Conservation (phyloP, 768 basidiomycete genomes). For the Tephrocybe sp. region DNA sequence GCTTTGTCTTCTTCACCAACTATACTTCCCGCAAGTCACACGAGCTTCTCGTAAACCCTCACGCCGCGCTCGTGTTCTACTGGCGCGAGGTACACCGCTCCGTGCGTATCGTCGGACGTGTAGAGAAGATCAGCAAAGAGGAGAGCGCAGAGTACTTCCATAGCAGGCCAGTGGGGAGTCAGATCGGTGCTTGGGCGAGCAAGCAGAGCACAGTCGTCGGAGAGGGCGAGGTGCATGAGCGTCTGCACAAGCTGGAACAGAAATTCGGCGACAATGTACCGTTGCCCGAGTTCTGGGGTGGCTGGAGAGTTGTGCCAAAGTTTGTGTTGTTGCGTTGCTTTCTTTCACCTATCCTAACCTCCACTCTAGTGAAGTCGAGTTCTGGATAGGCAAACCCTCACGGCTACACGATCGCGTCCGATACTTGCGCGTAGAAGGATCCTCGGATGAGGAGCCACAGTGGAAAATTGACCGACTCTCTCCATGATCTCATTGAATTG, state of each 20-base stretch:
- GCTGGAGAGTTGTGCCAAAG: constrained; percentile 93
- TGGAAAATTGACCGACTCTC: constrained; percentile 85
- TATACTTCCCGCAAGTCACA: constrained; percentile 90
- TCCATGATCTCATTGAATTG: constrained; percentile 43
- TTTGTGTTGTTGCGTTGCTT: constrained; percentile 36
- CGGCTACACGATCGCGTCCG: constrained; percentile 89
- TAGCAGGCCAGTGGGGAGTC: constrained; percentile 79
- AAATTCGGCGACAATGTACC: constrained; percentile 67
- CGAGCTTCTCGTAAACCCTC: constrained; percentile 76
- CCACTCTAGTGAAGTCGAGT: constrained; percentile 82
- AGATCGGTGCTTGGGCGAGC: constrained; percentile 93
- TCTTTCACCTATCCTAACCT: not conserved
- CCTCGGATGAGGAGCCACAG: constrained; percentile 45
- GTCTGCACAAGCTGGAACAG: constrained; percentile 57
- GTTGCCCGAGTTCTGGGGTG: constrained; percentile 93
- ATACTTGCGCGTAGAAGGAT: constrained; percentile 58
- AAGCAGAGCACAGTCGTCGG: constrained; percentile 78
- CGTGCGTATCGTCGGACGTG: constrained; percentile 82
- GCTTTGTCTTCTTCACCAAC: constrained; percentile 98
- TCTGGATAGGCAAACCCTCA: constrained; percentile 97
- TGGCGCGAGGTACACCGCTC: constrained; percentile 84
- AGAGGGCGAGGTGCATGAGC: constrained; percentile 66
- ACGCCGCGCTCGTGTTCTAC: constrained; percentile 85
- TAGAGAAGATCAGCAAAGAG: constrained; percentile 70
- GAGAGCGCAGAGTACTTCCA: constrained; percentile 86